Percentiles rank a stretch among this genome's conserved stretches.
phyloP scores from a whole-genome alignment of 495 filamentous ascomycete species.

The Sordaria brevicollis region DNA sequence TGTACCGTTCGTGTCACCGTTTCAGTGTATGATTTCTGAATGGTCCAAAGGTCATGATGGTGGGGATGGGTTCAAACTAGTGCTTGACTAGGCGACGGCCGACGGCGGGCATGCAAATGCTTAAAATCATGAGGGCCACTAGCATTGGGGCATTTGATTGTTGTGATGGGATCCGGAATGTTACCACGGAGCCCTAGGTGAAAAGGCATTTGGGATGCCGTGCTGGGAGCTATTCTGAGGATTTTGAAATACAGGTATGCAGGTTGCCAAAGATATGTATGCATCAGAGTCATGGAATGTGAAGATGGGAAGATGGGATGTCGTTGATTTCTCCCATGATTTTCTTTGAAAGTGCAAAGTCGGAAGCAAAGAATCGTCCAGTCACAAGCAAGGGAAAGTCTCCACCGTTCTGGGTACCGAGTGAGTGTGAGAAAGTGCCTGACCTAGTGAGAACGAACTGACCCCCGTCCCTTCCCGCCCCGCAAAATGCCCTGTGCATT shows the following conservation, averaged over 20 bases:
- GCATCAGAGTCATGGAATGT: background rate
- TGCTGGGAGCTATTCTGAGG: background rate
- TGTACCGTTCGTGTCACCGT: background rate
- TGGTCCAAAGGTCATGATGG: background rate
- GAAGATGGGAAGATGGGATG: background rate
- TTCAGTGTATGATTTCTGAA: background rate
- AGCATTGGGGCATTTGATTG: background rate
- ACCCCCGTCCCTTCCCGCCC: background rate
- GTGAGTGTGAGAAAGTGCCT: too few species aligned
- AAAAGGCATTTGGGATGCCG: background rate
- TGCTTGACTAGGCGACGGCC: background rate
- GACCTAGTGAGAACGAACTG: background rate
- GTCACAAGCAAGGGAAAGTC: background rate
- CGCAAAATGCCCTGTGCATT: background rate
- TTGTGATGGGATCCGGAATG: background rate
- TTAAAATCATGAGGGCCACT: background rate
- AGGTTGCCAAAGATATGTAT: background rate
- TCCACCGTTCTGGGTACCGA: background rate
- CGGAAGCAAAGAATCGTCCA: background rate
- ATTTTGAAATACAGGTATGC: background rate
- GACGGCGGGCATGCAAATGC: background rate
- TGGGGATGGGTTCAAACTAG: background rate
- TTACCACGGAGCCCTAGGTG: background rate
- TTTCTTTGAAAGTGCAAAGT: background rate
- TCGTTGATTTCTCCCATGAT: background rate